A percentile compares a stretch with the other conserved stretches of the same genome.
phyloP scores from a whole-genome alignment of 2,329 filamentous ascomycete genomes.

The Ophiocordyceps camponoti-saundersi region DNA sequence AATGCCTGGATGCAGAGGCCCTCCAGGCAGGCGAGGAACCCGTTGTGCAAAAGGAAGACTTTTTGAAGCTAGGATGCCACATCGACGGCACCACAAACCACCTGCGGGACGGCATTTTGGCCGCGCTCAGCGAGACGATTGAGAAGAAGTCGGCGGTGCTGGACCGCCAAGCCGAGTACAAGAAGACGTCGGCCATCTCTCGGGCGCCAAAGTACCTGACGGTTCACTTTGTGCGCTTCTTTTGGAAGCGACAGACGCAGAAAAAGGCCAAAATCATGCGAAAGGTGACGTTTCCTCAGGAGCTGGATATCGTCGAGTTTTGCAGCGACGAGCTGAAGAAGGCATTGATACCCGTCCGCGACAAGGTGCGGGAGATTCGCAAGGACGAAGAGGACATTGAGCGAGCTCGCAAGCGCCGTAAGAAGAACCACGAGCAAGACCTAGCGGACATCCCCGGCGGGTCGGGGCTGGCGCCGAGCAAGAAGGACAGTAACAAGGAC shows the following conservation, averaged over 20 bases:
- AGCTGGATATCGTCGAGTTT: slow-evolving; percentile 86
- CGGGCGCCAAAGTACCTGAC: slow-evolving; percentile 89
- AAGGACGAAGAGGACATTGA: slow-evolving; percentile 93
- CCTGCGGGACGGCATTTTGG: slow-evolving; percentile 70
- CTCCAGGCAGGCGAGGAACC: slow-evolving; percentile 58
- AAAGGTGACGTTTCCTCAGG: slow-evolving; percentile 90
- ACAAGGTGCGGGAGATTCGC: slow-evolving; percentile 86
- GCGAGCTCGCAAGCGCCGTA: slow-evolving; percentile 80
- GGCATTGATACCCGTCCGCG: slow-evolving; percentile 75
- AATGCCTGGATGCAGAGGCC: slow-evolving; percentile 70
- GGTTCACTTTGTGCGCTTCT: slow-evolving; percentile 95
- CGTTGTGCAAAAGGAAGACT: slow-evolving; percentile 51
- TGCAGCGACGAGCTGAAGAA: slow-evolving; percentile 80
- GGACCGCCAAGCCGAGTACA: slow-evolving; percentile 67
- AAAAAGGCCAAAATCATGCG: slow-evolving; percentile 99
- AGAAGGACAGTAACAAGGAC: slow-evolving; percentile 30
- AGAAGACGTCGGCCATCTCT: slow-evolving; percentile 78
- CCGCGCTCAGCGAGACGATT: slow-evolving; percentile 70
- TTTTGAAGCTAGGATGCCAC: slow-evolving; percentile 91
- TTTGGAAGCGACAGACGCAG: slow-evolving; percentile 87
- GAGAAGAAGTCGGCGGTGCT: slow-evolving; percentile 75
- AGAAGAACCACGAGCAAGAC: slow-evolving; percentile 37
- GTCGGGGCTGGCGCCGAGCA: slow-evolving; percentile 31
- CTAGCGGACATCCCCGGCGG: slow-evolving; percentile 26
- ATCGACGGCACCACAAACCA: slow-evolving; percentile 81